Evolutionary conservation across 306 rosid species (phyloP).

Genomic region (Ceratonia siliqua): DNA sequence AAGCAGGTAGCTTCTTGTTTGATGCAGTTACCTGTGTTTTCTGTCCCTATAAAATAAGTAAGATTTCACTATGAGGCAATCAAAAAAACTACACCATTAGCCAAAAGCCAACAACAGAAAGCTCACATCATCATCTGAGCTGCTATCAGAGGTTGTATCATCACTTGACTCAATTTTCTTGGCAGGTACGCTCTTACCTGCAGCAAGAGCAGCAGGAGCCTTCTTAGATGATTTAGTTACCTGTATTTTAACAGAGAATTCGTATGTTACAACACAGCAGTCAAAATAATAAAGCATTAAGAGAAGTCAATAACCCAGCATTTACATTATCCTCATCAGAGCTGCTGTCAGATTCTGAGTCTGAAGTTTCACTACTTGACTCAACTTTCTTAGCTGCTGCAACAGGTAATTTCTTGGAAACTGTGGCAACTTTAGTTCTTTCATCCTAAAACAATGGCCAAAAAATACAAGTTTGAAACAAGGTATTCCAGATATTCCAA

Average conservation of each 20-base stretch:
- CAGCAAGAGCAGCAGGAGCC: neutral
- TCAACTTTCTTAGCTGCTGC: slow-evolving; percentile 2
- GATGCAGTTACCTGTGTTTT: neutral
- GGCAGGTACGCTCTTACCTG: slow-evolving; percentile 3
- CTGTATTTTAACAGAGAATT: neutral
- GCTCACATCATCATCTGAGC: slow-evolving; percentile 9
- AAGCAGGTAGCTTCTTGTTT: slow-evolving; percentile 22
- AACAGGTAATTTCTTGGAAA: neutral
- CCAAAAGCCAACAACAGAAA: neutral
- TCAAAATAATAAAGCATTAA: neutral
- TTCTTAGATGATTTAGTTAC: neutral
- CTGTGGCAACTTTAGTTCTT: neutral
- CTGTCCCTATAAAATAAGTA: neutral
- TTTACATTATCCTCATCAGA: slow-evolving; percentile 40
- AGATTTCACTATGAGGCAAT: neutral
- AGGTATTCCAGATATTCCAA: neutral
- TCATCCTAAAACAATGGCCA: neutral
- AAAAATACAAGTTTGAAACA: no score
- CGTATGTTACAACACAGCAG: neutral
- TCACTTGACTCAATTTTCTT: slow-evolving; percentile 13
- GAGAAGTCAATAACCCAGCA: neutral
- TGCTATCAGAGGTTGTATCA: neutral
- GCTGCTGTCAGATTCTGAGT: slow-evolving; percentile 36
- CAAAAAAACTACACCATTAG: neutral
- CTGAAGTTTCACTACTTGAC: neutral